Base-by-base conservation (phyloP, 768 basidiomycete species). In the Lepiota venenata region DNA sequence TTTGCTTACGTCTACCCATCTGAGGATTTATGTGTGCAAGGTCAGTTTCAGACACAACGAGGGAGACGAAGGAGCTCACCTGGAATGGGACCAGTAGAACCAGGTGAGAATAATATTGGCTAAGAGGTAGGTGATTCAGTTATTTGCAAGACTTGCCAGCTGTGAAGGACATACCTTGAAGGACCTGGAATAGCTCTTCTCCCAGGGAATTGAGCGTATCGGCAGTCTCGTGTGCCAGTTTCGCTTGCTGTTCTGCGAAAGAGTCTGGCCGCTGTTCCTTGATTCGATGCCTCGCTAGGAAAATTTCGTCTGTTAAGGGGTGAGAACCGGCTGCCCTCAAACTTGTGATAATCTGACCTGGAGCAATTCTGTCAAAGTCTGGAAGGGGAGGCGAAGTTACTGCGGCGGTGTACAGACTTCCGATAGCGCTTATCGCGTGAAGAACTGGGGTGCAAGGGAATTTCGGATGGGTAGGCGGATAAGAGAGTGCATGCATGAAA, bases 371-470 rank as follows among this genome's bases (percentile, higher is more conserved):
- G 32, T 71, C 69, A 50, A 79, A 77, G 56, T 79, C 71, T 18
- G 78, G 77, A 29, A 76, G 67, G 2, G 83, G 80, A 18, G 82
- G 77, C 3, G 79, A 81, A 10, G 78, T 72, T 2, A 86, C 81
- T 2, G 82, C 84, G 14, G 84, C 82, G 1, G 88, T 91, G 59
- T 91, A 91, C 18, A 86, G 70, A 54, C 88, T 85, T 14, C 87
- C 85, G 35, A 86, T 75, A 1, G 90, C 91, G 67, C 91, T 92
- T 47, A 95, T 88, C n/a, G 90, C 89, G 63, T 95, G 92, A 0
- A 95, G 77, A 38, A 93, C 69, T 8, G 85, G 77, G 5, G 78
- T 64, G 29, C 79, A 75, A 7, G 93, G 93, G 62, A 92, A 95
- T 53, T 84, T 81, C 3, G 83, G 78, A 59, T 91, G 86, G 20